These are phyloP conservation scores for Pseudozyma thailandica DNA, from an alignment of 1,284 basidiomycete species.

Conservation along the genomic window DNA sequence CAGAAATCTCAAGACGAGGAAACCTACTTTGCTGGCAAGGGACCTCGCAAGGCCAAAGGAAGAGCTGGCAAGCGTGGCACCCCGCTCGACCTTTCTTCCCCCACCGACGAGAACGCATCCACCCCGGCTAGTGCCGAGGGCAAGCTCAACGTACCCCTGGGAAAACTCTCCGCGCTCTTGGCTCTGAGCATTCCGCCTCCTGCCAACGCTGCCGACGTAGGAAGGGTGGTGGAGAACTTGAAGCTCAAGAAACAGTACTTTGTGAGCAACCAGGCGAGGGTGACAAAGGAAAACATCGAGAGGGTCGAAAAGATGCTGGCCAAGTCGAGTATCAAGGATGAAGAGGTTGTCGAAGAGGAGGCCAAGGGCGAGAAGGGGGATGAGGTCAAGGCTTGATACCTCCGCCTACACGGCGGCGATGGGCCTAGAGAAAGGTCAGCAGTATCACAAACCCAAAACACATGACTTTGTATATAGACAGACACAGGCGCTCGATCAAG, in stretches of 20 bases:
- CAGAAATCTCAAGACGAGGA: constrained; percentile 82
- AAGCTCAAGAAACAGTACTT: constrained; percentile 96
- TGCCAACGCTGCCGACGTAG: constrained; percentile 79
- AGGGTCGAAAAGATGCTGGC: constrained; percentile 62
- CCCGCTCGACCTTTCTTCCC: constrained; percentile 43
- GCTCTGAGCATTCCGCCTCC: constrained; percentile 91
- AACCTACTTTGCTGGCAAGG: constrained; percentile 81
- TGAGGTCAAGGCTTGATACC: constrained; percentile 8
- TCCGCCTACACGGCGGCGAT: background rate
- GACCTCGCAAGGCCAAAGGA: constrained; percentile 72
- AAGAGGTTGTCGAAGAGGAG: constrained; percentile 2
- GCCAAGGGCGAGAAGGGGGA: background rate
- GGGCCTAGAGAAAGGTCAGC: no score
- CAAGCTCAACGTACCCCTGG: constrained; percentile 81
- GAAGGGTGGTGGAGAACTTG: constrained; percentile 86
- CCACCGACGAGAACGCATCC: constrained; percentile 30
- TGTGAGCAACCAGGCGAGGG: constrained; percentile 74
- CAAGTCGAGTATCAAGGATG: constrained; percentile 31
- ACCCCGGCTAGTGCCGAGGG: constrained; percentile 64
- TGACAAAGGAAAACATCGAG: constrained; percentile 69
- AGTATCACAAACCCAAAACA: no score
- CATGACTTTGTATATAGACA: no score
- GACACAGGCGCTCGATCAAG: background rate
- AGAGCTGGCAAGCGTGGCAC: constrained; percentile 47
- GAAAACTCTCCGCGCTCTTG: constrained; percentile 86